Evolutionary conservation across 2,329 filamentous ascomycete genomes (phyloP), one percentile per base, ranked within the genome.

Genomic region (Penicillium italicum): DNA sequence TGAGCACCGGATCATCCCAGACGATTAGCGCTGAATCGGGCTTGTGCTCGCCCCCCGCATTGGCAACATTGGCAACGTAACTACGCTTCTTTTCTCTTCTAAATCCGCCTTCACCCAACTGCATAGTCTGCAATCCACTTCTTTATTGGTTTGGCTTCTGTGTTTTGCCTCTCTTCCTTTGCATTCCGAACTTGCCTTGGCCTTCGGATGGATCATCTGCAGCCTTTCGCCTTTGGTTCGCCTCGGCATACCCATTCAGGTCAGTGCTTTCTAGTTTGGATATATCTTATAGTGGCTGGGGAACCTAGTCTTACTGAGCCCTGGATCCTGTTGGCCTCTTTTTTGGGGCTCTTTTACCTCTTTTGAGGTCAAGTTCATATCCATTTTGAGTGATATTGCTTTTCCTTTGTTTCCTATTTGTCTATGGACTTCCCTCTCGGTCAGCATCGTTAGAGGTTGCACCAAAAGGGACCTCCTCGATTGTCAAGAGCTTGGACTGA

Each of bases 121-220:
- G 43, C 56, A 51, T 52, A 42, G 20, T 18, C 42, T 38, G 24
- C 22, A 44, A 43, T 53, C 20, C 43, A 49, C 45, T 37, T 42
- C 56, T 56, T 60, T 36, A 57, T 62, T 63, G 55, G 55, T 52
- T 45, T 53, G 38, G 37, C 40, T 43, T 33, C 11, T 52, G 20
- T 52, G 50, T 37, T 53, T 47, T 46, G 37, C n/a, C 37, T 36
- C 38, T 50, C 10, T 37, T 31, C 41, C 31, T 52, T 37, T 31
- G 40, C 33, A 52, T 52, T 52, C 40, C 49, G 49, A 46, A 38
- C 37, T 30, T 50, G 37, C 41, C 45, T 56, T 60, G 59, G 55
- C 56, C 59, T 59, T 55, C 55, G 62, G 62, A 66, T 65, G 63
- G 63, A 65, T 59, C 57, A 64, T 55, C 61, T 59, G 53, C 62